Evolutionary conservation across 2,329 filamentous ascomycete species (phyloP), one percentile per base, ranked within the genome.

Genomic region (Pseudopyricularia javanii): DNA sequence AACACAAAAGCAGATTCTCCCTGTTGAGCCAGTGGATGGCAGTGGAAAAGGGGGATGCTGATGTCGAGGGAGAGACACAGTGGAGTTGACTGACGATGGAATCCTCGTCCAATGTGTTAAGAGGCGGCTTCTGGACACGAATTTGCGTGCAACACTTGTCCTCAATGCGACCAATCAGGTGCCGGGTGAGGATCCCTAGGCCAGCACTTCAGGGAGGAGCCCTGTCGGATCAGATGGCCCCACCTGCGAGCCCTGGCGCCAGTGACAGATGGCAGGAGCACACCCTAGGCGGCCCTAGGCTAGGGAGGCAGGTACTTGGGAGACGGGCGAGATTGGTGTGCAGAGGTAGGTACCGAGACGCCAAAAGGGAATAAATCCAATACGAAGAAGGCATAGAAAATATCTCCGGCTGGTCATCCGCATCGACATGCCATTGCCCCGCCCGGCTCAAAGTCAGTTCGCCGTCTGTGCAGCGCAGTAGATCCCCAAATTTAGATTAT

Each of bases 71-170:
- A 43, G 37, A 43, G 20, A n/a, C 37, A 43, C 20, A 20, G 17
- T 43, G 17, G 37, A 11, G 20, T 24, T 8, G 37, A n/a, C 17
- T 43, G 17, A n/a, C n/a, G n/a, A n/a, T n/a, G n/a, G n/a, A n/a
- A n/a, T n/a, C 11, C 35, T 45, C 48, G 48, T 51, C 53, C 35
- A 49, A 54, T 51, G 47, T 49, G 17, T 28, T 30, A 49, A 17
- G 7, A 49, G 47, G 17, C 47, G 28, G 37, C 35, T 14, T 43
- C 24, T 43, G 37, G 24, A 43, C 37, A 43, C 37, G 37, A 43
- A 43, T n/a, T n/a, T n/a, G n/a, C n/a, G n/a, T n/a, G n/a, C n/a
- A n/a, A n/a, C 32, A n/a, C 17, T n/a, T 43, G 37, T n/a, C 17
- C 17, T 12, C 37, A 20, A 43, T 43, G 37, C 17, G 24, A 20